Evolutionary conservation across 2,329 filamentous ascomycete genomes (phyloP).

Genomic region (Pyrenophora seminiperda): DNA sequence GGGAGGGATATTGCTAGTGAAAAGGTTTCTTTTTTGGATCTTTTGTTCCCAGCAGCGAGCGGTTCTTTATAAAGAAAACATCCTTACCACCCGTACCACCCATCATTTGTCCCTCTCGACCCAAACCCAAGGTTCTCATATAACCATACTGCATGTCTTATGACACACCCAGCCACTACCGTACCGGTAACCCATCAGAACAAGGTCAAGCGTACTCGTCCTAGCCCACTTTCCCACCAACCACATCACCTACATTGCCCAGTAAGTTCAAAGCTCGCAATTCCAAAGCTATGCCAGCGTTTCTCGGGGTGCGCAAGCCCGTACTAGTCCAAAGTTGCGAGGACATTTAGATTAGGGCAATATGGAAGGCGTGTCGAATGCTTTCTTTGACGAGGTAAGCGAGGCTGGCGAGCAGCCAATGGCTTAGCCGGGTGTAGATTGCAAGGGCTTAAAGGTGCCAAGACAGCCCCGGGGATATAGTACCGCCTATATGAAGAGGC

Average conservation of each 20-base stretch:
- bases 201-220: neutral
- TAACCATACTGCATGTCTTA: slow-evolving; percentile 2
- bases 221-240: slow-evolving; percentile 25
- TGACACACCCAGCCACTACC: slow-evolving; percentile 2
- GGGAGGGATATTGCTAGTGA: neutral
- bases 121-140: slow-evolving; percentile 3
- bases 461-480: slow-evolving; percentile 2
- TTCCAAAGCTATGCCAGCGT: slow-evolving; percentile 5
- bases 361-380: slow-evolving; percentile 30
- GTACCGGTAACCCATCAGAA: too few species aligned
- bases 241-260: slow-evolving; percentile 6
- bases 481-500: slow-evolving; percentile 10
- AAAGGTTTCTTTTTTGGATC: neutral
- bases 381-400: slow-evolving; percentile 26
- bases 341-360: slow-evolving; percentile 37
- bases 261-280: slow-evolving; percentile 10
- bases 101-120: neutral
- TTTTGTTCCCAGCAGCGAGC: neutral
- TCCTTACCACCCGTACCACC: neutral
- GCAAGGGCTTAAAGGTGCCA: neutral
- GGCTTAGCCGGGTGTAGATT: slow-evolving; percentile 20
- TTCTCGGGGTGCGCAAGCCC: slow-evolving; percentile 23
- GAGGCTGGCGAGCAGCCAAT: slow-evolving; percentile 29
- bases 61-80: slow-evolving; percentile 16
- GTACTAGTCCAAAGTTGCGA: slow-evolving; percentile 9